Evolutionary conservation across 306 rosid species (phyloP).

Genomic region (Vigna radiata): DNA sequence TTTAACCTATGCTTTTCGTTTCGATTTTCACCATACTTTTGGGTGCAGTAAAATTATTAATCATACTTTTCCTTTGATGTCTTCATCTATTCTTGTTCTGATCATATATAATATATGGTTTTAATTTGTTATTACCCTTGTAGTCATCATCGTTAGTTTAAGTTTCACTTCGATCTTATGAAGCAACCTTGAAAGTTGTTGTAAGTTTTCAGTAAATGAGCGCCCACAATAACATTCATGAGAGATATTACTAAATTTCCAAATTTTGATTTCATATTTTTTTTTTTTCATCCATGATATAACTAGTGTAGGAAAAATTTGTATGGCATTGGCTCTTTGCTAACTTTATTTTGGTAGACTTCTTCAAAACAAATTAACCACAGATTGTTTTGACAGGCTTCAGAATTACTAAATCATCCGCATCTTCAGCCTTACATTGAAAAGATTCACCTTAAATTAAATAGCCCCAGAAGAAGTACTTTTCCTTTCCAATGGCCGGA

Average conservation of each 20-base stretch:
- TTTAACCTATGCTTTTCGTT: neutral
- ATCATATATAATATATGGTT: no score
- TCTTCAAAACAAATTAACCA: constrained; percentile 24
- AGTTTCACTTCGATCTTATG: neutral
- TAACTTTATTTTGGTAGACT: constrained; percentile 20
- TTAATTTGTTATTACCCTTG: neutral
- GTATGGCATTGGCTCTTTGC: neutral
- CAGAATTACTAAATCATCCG: constrained; percentile 83
- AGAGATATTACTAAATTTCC: neutral
- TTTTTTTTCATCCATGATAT: constrained; percentile 12
- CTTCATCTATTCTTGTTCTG: neutral
- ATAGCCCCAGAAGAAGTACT: constrained; percentile 65
- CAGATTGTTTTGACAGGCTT: constrained; percentile 65
- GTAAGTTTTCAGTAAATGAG: neutral
- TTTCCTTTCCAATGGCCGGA: constrained; percentile 64
- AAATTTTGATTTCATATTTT: neutral
- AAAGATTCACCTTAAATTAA: constrained; percentile 79
- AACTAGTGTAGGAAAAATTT: constrained; percentile 7
- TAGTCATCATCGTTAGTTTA: constrained; percentile 9
- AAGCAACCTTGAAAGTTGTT: neutral
- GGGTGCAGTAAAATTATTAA: neutral
- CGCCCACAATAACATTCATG: constrained; percentile 5
- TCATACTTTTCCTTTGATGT: neutral
- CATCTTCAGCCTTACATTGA: constrained; percentile 85
- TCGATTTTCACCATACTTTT: neutral